Base-by-base conservation (phyloP, 371 early-diverging fungal species). In the Dichotomocladium elegans region DNA sequence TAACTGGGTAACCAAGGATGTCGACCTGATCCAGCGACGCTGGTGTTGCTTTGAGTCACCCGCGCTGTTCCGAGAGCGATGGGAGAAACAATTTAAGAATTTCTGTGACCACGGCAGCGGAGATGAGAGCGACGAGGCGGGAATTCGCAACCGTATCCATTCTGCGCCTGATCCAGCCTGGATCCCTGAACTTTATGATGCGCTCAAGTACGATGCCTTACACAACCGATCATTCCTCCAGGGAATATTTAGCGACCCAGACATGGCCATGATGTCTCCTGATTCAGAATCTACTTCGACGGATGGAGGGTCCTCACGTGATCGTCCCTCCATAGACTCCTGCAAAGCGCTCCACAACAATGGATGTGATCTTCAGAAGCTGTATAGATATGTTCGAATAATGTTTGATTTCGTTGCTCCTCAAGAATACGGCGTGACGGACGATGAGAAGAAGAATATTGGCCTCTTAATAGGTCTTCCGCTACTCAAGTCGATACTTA, bases 401-500 rank as follows among this genome's bases (percentile, higher is more conserved):
- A 73, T 98, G 62, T 96, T 95, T 79, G 95, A 96, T 67, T 90
- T 93, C 63, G 86, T 98, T 29, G 89, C 93, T 2, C 94, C 95
- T 3, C 81, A 87, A 51, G 98, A 98, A 61, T 98, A 91, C 64
- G 98, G 98, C 17, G 88, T 94, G 42, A 81, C 74, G 31, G 78
- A 85, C 22, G 68, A 64, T 14, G 95, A 98, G 60, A 94, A 93
- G 63, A 74, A 66, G n/a, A 83, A 87, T 46, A 96, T 98, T 57
- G 95, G 95, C 22, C 74, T 90, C 30, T 68, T 90, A 48, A 92
- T 87, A 26, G 84, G 91, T n/a, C 64, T 83, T 26, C 83, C 84
- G 0, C 68, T 98, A 35, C 67, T 98, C 25, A 81, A 81, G 47
- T 82, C 86, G 46, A 84, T 98, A 14, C 70, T 92, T 10, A 66